These are phyloP conservation scores for Westerdykella ornata DNA, from an alignment of 2,329 filamentous ascomycete species.

Conservation along the genomic window DNA sequence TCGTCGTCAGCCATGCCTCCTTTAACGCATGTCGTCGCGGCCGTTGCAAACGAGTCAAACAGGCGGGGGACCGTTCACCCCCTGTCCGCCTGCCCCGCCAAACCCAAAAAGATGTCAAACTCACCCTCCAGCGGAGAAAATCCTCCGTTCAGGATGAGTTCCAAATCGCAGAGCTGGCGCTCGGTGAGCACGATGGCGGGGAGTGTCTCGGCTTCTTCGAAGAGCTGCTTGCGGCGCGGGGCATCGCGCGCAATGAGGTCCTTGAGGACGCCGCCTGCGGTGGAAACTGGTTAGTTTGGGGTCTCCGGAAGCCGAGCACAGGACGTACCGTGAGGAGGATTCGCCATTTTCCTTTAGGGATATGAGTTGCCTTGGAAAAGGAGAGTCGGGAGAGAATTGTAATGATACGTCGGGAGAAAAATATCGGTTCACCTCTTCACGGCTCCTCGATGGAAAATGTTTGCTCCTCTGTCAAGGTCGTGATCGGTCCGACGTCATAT, in stretches of 20 bases:
- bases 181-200: constrained; percentile 80
- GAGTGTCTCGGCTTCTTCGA: constrained; percentile 75
- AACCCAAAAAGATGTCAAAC: constrained; percentile 15
- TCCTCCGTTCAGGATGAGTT: constrained; percentile 93
- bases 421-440: not conserved
- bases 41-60: constrained; percentile 21
- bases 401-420: not conserved
- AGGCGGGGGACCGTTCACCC: constrained; percentile 16
- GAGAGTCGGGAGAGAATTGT: constrained; percentile 4
- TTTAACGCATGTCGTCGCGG: not conserved
- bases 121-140: constrained; percentile 97
- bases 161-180: constrained; percentile 94
- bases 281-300: constrained; percentile 11
- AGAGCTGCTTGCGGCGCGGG: constrained; percentile 71
- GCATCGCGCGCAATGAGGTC: constrained; percentile 92
- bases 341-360: constrained; percentile 39
- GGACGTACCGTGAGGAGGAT: constrained; percentile 46
- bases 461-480: too few relatives aligned
- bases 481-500: not conserved
- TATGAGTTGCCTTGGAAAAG: constrained; percentile 1
- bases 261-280: constrained; percentile 84
- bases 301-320: not conserved
- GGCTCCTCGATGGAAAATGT: too few relatives aligned
- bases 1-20: constrained; percentile 10
- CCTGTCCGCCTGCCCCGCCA: constrained; percentile 1